Evolutionary conservation across 148 eudicot genomes (phyloP).

Genomic region (Persicaria maculosa): DNA sequence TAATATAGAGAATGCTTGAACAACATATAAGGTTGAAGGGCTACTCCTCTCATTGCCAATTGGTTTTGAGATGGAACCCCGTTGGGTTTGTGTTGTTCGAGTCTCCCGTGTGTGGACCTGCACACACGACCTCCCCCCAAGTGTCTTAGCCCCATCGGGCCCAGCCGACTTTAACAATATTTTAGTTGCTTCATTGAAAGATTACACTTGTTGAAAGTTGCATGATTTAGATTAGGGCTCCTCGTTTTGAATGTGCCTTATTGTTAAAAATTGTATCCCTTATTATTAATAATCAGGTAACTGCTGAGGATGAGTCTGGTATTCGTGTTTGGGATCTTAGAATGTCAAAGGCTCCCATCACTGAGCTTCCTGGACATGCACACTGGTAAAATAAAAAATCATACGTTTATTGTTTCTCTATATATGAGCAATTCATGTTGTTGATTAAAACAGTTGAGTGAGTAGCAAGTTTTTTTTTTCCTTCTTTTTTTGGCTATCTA

Average conservation of each 20-base stretch:
- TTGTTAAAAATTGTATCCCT: neutral
- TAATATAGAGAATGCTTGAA: too few species aligned
- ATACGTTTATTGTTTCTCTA: neutral
- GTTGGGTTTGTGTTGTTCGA: too few species aligned
- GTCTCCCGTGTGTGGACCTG: too few species aligned
- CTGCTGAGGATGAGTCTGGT: slow-evolving; percentile 97
- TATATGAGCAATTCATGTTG: neutral
- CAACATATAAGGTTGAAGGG: too few species aligned
- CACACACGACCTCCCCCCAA: too few species aligned
- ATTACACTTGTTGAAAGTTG: neutral
- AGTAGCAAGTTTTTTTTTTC: neutral
- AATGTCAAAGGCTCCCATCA: slow-evolving; percentile 61
- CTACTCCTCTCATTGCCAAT: too few species aligned
- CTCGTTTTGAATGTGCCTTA: neutral
- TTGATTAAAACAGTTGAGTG: neutral
- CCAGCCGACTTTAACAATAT: too few species aligned
- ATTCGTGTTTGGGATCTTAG: slow-evolving; percentile 98
- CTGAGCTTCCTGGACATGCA: slow-evolving; percentile 95
- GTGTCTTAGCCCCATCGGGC: too few species aligned
- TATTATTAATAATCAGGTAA: slow-evolving; percentile 46
- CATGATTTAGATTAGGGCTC: neutral
- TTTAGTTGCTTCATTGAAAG: neutral
- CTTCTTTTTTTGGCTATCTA: neutral
- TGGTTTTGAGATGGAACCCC: too few species aligned
- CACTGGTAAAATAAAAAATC: slow-evolving; percentile 54